Evolutionary conservation across 2,329 filamentous ascomycete species (phyloP).

Genomic region (Penicillium hesseltinei): DNA sequence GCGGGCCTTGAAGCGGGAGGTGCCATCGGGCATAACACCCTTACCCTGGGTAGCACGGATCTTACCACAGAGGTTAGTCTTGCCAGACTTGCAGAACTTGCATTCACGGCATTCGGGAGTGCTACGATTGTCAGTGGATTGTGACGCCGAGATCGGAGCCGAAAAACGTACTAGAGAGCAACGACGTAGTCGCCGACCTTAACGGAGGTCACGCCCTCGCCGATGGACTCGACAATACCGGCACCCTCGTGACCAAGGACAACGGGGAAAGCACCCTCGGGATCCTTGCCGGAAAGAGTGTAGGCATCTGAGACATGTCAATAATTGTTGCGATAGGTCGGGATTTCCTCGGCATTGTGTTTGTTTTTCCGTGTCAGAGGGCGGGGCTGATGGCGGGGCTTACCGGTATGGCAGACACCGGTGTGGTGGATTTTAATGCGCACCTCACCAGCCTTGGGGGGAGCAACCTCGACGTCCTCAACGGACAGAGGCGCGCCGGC

Average conservation of each 20-base stretch:
- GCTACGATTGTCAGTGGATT: constrained; percentile 50
- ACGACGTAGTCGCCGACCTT: constrained; percentile 91
- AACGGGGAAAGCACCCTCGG: constrained; percentile 89
- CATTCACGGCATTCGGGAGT: constrained; percentile 96
- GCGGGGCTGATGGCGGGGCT: constrained; percentile 24
- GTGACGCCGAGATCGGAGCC: neutral
- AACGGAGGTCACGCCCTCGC: constrained; percentile 91
- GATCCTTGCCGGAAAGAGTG: constrained; percentile 93
- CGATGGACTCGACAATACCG: constrained; percentile 87
- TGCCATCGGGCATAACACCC: constrained; percentile 97
- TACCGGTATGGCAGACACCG: constrained; percentile 97
- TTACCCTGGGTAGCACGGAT: constrained; percentile 95
- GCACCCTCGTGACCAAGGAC: constrained; percentile 89
- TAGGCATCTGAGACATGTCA: constrained; percentile 67
- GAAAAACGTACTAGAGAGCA: constrained; percentile 69
- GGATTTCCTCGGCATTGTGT: neutral
- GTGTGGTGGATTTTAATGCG: constrained; percentile 97
- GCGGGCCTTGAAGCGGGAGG: constrained; percentile 88
- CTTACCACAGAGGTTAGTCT: constrained; percentile 99
- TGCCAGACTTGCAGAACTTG: constrained; percentile 99
- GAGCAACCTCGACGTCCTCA: constrained; percentile 88
- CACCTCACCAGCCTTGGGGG: constrained; percentile 89
- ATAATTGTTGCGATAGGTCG: neutral
- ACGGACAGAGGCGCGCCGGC: constrained; percentile 84
- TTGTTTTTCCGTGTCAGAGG: neutral